A percentile compares a stretch with the other conserved stretches of the same genome.
phyloP scores from a whole-genome alignment of 108 stramenopile genomes.

The Cyclostephanos invisitatus region DNA sequence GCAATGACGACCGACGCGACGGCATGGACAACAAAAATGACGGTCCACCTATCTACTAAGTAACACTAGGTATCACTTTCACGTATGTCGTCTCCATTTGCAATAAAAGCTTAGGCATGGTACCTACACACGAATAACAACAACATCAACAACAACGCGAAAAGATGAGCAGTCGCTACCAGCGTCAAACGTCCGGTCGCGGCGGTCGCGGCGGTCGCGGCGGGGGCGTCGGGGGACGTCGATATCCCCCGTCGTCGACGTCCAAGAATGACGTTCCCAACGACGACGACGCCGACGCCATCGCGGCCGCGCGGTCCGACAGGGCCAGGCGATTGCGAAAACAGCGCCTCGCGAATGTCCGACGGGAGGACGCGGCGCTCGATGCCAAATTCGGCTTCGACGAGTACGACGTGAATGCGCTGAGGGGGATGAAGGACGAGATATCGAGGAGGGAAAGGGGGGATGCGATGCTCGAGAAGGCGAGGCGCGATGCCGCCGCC shows the following conservation, averaged over 20 bases:
- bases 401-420: slow-evolving; percentile 46
- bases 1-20: no score
- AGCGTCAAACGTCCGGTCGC: slow-evolving; percentile 64
- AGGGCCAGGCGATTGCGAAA: slow-evolving; percentile 36
- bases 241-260: no score
- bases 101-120: no score
- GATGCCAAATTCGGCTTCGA: slow-evolving; percentile 69
- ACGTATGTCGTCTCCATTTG: no score
- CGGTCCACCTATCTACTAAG: no score
- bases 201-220: not conserved
- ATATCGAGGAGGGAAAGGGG: slow-evolving; percentile 1
- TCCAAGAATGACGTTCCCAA: slow-evolving; percentile 28
- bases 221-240: slow-evolving; percentile 12
- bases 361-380: slow-evolving; percentile 48
- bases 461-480: slow-evolving; percentile 13
- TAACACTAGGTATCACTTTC: no score
- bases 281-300: slow-evolving; percentile 25
- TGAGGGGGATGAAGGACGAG: slow-evolving; percentile 10
- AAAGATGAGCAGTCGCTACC: slow-evolving; percentile 61
- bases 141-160: no score
- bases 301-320: slow-evolving; percentile 34
- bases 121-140: no score
- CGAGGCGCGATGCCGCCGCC: not conserved
- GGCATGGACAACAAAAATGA: no score
- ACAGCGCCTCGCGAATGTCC: slow-evolving; percentile 35